A percentile compares a stretch with the other conserved stretches of the same genome.
Conservation (phyloP, 2,329 filamentous ascomycete species). For the Scytalidium sp. region DNA sequence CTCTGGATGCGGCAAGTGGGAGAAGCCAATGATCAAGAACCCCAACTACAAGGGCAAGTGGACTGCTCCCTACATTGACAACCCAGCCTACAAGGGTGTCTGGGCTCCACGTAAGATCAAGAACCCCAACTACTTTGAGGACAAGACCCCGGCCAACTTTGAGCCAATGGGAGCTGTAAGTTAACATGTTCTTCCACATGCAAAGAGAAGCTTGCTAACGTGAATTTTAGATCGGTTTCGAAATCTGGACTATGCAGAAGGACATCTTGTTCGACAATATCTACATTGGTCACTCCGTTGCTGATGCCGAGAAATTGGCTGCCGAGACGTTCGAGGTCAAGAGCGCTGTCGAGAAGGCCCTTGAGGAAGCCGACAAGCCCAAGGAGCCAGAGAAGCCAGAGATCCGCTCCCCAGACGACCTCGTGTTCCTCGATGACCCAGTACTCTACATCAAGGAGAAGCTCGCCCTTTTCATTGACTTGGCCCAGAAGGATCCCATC, state of each 20-base stretch:
- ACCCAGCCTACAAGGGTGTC: slow-evolving; percentile 94
- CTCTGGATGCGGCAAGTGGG: slow-evolving; percentile 93
- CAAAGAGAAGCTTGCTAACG: slow-evolving; percentile 17
- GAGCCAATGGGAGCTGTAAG: slow-evolving; percentile 96
- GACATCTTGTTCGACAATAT: slow-evolving; percentile 99
- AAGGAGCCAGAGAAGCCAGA: slow-evolving; percentile 59
- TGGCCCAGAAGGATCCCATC: slow-evolving; percentile 76
- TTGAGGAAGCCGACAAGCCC: slow-evolving; percentile 77
- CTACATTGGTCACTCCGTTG: slow-evolving; percentile 96
- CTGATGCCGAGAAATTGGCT: slow-evolving; percentile 86
- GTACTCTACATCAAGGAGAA: slow-evolving; percentile 88
- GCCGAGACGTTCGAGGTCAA: slow-evolving; percentile 90
- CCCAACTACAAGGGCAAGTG: slow-evolving; percentile 99
- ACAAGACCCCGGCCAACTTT: slow-evolving; percentile 94
- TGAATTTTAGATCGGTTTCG: slow-evolving; percentile 77
- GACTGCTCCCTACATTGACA: slow-evolving; percentile 88
- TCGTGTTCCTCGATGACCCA: slow-evolving; percentile 89
- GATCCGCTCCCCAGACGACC: slow-evolving; percentile 69
- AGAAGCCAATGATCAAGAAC: slow-evolving; percentile 89
- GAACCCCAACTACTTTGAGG: slow-evolving; percentile 96
- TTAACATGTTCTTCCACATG: slow-evolving; percentile 27
- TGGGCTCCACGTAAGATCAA: slow-evolving; percentile 95
- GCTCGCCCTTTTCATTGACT: slow-evolving; percentile 82
- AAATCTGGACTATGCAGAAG: slow-evolving; percentile 99
- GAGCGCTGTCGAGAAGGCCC: slow-evolving; percentile 74